Evolutionary conservation across 2,329 filamentous ascomycete species (phyloP), one percentile per base, ranked within the genome.

Genomic region (Botrytis squamosa): DNA sequence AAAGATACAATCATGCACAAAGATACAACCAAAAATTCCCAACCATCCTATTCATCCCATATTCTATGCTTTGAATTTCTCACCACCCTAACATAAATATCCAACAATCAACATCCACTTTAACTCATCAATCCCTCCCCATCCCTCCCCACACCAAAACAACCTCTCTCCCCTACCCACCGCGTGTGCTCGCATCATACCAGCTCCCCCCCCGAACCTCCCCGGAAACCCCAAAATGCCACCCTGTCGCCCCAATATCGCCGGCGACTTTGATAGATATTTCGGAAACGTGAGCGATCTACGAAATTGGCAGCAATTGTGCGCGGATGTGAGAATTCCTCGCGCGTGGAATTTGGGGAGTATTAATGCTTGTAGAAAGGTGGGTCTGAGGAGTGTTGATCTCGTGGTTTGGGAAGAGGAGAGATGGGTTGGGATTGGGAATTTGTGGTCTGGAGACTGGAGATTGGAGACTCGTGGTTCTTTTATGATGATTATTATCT

Each of bases 301-400:
- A 14, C 44, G 14, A 29, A 71, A 71, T 55, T 71, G 70, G 70
- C 70, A 71, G 60, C 22, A 33, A n/a, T 55, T 71, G 18, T 71
- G 70, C 38, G 20, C 9, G 18, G 42, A 71, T 71, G 70, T 71
- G 29, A 10, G 18, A 14, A 55, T 65, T 33, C 16, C 29, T 8
- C 20, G 20, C 5, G 63, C 42, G 42, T 3, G 40, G 9, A 4
- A n/a, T 22, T n/a, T 38, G 20, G 14, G 1, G 3, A 71, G 70
- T 42, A 71, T 52, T 25, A 55, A 4, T 18, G 46, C 42, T 6
- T 71, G 70, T 42, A 38, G 12, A n/a, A 22, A 65, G 44, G 70
- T 71, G 36, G 12, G 70, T 71, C 25, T 20, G 52, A 12, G 10
- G 52, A 12, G 10, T 38, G 4, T 14, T 20, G 36, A 9, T 46